phyloP scores from a whole-genome alignment of 148 eudicot genomes.

The Amaranthus cruentus region DNA sequence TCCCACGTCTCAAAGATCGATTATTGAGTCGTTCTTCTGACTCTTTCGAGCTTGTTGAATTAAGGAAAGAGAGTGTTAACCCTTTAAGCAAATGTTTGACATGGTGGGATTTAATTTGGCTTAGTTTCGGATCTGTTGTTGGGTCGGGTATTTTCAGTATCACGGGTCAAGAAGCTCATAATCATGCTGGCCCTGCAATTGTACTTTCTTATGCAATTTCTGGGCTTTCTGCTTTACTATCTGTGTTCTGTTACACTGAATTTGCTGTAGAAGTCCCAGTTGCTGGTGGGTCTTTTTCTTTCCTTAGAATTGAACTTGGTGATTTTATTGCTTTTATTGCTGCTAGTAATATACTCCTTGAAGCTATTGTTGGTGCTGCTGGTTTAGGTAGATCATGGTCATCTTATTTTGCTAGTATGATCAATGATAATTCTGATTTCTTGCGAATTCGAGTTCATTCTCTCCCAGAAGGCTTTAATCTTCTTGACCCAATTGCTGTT shows the following conservation, averaged over 20 bases:
- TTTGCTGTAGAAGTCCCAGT: slow-evolving; percentile 82
- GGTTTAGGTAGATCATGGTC: slow-evolving; percentile 87
- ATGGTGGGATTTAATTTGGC: slow-evolving; percentile 85
- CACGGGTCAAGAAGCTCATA: slow-evolving; percentile 75
- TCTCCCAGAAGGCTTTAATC: slow-evolving; percentile 63
- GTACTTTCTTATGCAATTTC: slow-evolving; percentile 69
- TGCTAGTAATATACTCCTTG: slow-evolving; percentile 78
- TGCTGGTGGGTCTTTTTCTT: slow-evolving; percentile 93
- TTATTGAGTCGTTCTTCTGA: slow-evolving; percentile 59
- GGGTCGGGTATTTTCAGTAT: slow-evolving; percentile 86
- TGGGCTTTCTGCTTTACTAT: slow-evolving; percentile 79
- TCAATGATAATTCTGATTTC: slow-evolving; percentile 51
- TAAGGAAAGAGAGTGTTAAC: slow-evolving; percentile 37
- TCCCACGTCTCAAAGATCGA: slow-evolving; percentile 55
- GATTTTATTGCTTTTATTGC: slow-evolving; percentile 87
- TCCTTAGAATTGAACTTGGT: slow-evolving; percentile 71
- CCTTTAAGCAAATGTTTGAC: slow-evolving; percentile 50
- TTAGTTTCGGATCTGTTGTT: slow-evolving; percentile 76
- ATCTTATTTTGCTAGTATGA: slow-evolving; percentile 66
- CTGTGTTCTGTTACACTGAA: slow-evolving; percentile 85
- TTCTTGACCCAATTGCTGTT: slow-evolving; percentile 81
- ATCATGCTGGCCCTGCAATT: slow-evolving; percentile 76
- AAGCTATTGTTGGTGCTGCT: slow-evolving; percentile 85
- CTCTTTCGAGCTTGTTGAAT: slow-evolving; percentile 38
- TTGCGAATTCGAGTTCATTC: slow-evolving; percentile 43